Percentiles rank a stretch among this genome's conserved stretches.
Conservation (phyloP, 257 asterid species). For the Rauvolfia tetraphylla region DNA sequence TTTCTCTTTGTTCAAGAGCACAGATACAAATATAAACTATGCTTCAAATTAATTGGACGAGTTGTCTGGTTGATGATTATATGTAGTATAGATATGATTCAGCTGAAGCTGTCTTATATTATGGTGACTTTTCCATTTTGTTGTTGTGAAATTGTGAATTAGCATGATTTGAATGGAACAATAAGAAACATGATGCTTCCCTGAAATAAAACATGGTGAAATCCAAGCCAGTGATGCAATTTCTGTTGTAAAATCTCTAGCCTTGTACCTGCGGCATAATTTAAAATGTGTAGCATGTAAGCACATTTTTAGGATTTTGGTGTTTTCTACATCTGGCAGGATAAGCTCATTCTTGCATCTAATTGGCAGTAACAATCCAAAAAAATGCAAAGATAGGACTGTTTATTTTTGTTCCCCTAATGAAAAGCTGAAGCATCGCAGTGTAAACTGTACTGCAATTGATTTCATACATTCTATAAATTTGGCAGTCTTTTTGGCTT, state of each 20-base stretch:
- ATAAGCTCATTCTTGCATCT: background rate
- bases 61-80: background rate
- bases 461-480: background rate
- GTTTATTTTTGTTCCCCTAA: background rate
- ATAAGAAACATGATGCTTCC: background rate
- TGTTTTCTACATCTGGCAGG: background rate
- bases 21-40: background rate
- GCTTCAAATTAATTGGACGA: background rate
- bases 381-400: background rate
- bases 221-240: background rate
- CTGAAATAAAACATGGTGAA: background rate
- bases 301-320: too few species aligned
- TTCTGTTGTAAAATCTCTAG: background rate
- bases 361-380: background rate
- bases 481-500: background rate
- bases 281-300: background rate
- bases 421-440: background rate
- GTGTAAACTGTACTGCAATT: background rate
- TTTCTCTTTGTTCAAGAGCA: background rate
- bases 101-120: background rate
- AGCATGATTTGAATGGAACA: background rate
- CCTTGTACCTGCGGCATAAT: background rate
- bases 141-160: background rate
- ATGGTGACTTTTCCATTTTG: background rate
- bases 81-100: background rate